These are phyloP conservation scores for Podaxis sp. DNA, from an alignment of 768 basidiomycete genomes.

Conservation along the genomic window DNA sequence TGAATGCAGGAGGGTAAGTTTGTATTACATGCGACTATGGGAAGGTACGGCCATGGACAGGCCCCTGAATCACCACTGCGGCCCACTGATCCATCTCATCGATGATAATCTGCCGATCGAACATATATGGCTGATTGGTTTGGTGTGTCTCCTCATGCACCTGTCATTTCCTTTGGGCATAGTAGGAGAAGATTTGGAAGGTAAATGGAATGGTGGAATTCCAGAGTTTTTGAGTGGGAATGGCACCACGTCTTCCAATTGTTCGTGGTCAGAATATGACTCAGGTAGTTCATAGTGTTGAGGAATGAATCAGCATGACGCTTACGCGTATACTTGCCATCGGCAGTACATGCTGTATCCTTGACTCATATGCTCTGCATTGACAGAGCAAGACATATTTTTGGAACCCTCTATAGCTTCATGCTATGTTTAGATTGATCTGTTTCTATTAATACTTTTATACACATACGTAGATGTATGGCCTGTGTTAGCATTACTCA, in stretches of 20 bases:
- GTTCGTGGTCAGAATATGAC: not conserved
- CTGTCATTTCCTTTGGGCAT: not conserved
- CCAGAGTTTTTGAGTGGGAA: not conserved
- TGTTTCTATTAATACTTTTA: no score
- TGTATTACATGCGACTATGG: not conserved
- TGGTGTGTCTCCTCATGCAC: not conserved
- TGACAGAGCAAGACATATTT: no score
- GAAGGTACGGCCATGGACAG: not conserved
- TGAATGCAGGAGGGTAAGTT: not conserved
- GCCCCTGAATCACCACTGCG: not conserved
- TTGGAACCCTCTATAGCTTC: no score
- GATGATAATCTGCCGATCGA: slow-evolving; percentile 7
- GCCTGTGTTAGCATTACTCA: no score
- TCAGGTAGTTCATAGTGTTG: not conserved
- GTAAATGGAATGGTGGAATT: not conserved
- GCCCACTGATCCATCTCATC: not conserved
- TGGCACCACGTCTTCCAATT: not conserved
- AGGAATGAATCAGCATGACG: no score
- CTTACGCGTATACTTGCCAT: no score
- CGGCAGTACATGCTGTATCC: no score
- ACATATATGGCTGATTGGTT: not conserved
- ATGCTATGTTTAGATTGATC: no score
- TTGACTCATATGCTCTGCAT: no score
- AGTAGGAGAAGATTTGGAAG: not conserved
- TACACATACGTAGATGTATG: no score